These are phyloP conservation scores for Penicillium olsonii DNA, from an alignment of 2,329 filamentous ascomycete genomes.

Conservation along the genomic window DNA sequence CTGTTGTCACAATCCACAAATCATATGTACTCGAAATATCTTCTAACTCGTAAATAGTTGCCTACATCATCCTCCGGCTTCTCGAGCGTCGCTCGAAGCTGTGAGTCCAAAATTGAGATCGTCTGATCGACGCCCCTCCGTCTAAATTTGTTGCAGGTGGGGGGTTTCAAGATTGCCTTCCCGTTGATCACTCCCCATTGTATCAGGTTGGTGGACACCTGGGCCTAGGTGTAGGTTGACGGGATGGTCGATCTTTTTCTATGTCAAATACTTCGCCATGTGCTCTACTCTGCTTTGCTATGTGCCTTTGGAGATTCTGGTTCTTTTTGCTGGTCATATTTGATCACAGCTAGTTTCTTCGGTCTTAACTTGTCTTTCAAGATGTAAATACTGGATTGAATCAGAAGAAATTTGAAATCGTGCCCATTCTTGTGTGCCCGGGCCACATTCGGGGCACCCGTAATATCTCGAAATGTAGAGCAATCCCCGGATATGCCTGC, in stretches of 20 bases:
- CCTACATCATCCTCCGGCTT: constrained; percentile 36
- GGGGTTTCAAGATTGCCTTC: not conserved
- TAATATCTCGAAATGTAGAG: no score
- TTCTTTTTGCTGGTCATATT: not conserved
- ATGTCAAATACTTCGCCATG: not conserved
- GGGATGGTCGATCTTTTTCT: not conserved
- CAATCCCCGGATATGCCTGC: no score
- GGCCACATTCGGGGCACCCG: no score
- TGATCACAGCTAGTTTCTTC: not conserved
- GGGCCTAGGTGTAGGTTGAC: not conserved
- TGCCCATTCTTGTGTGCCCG: no score
- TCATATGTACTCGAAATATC: not conserved
- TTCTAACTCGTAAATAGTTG: constrained; percentile 27
- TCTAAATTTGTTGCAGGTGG: not conserved
- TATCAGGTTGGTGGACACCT: not conserved
- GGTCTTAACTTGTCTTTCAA: not conserved
- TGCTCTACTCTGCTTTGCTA: not conserved
- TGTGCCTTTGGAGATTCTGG: not conserved
- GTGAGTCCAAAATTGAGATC: constrained; percentile 18
- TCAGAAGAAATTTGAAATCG: no score
- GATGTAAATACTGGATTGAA: not conserved
- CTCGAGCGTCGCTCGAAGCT: constrained; percentile 39
- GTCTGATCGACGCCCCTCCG: not conserved
- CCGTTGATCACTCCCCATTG: constrained; percentile 1
- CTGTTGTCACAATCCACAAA: not conserved